A percentile compares a stretch with the other conserved stretches of the same genome.
These are phyloP conservation scores for Solanum bulbocastanum DNA, from an alignment of 257 asterid genomes.

Conservation along the genomic window DNA sequence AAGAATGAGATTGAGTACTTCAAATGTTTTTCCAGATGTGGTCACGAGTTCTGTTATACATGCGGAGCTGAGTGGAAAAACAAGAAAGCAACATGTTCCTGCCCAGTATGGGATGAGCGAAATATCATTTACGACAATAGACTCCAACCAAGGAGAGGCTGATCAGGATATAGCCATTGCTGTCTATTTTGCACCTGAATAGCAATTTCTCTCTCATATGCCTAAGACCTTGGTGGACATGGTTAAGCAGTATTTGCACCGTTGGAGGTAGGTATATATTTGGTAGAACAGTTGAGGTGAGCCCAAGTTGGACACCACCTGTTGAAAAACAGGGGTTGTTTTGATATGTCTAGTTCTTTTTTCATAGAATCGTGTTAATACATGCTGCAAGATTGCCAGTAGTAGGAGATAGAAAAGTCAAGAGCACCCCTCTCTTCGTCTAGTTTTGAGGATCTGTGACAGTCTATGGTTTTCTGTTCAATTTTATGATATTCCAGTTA, in stretches of 20 bases:
- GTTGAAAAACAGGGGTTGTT: neutral
- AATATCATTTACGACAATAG: slow-evolving; percentile 10
- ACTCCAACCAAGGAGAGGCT: neutral
- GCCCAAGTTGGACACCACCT: neutral
- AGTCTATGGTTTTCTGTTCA: neutral
- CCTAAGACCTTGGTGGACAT: neutral
- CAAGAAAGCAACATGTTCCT: slow-evolving; percentile 48
- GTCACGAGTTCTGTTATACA: slow-evolving; percentile 65
- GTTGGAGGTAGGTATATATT: too few species aligned
- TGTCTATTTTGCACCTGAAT: neutral
- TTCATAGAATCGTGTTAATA: neutral
- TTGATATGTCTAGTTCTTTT: neutral
- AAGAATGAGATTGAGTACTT: neutral
- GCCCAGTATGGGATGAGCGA: slow-evolving; percentile 64
- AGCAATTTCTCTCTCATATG: neutral
- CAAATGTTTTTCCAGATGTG: slow-evolving; percentile 44
- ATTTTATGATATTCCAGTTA: neutral
- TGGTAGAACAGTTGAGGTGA: neutral
- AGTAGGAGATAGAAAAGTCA: neutral
- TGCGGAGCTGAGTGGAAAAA: slow-evolving; percentile 80
- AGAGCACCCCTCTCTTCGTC: neutral
- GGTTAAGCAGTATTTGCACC: neutral
- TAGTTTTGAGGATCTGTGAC: neutral
- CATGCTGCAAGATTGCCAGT: neutral
- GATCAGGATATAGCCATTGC: neutral